Percentiles rank a stretch among this genome's conserved stretches.
Evolutionary conservation across 2,329 filamentous ascomycete species (phyloP).

Genomic region (Drechslerella stenobrocha): DNA sequence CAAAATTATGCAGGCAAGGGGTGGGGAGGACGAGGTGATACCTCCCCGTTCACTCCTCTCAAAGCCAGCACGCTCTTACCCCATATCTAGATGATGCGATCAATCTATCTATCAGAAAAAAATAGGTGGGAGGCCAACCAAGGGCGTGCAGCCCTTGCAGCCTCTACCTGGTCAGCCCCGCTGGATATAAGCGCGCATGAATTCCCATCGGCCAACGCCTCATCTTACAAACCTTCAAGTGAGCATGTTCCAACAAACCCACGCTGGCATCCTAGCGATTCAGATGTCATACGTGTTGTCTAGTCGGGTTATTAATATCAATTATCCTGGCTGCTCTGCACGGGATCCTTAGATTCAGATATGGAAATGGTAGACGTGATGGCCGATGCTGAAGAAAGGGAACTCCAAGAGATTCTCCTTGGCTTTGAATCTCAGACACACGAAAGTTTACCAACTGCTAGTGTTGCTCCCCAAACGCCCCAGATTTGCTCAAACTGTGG

Average conservation of each 20-base stretch:
- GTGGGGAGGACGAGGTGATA: constrained; percentile 65
- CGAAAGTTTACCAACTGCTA: not conserved
- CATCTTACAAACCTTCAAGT: not conserved
- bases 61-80: not conserved
- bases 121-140: constrained; percentile 54
- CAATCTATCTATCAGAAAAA: constrained; percentile 56
- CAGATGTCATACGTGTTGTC: too few relatives aligned
- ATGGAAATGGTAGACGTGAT: constrained; percentile 35
- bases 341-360: constrained; percentile 13
- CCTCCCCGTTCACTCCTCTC: constrained; percentile 10
- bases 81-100: constrained; percentile 56
- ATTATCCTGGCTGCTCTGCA: too few relatives aligned
- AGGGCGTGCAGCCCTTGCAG: constrained; percentile 51
- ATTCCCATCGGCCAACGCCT: not conserved
- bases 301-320: too few relatives aligned
- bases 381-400: constrained; percentile 30
- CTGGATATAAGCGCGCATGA: not conserved
- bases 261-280: too few relatives aligned
- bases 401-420: constrained; percentile 24
- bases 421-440: constrained; percentile 2
- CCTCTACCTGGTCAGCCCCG: constrained; percentile 15
- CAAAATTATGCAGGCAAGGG: constrained; percentile 64
- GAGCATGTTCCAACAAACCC: not conserved
- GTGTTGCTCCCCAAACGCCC: not conserved
- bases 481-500: constrained; percentile 20